phyloP scores from a whole-genome alignment of 805 yeast species.

The Lipomyces starkeyi region DNA sequence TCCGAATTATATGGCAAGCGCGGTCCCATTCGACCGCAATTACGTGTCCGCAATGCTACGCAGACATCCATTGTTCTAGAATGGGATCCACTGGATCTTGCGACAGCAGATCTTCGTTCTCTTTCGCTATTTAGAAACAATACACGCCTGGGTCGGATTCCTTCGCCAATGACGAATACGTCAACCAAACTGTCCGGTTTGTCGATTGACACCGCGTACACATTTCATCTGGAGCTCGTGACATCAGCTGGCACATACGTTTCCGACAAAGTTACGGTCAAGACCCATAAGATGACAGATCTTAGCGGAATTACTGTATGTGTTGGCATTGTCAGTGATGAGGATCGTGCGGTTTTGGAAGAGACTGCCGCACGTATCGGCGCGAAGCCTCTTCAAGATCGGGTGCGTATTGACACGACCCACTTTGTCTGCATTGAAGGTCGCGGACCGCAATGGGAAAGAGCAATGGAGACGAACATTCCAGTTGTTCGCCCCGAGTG shows the following conservation, averaged over 20 bases:
- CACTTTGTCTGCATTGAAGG: conserved; percentile 83
- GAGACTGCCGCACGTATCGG: conserved; percentile 72
- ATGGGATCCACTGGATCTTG: conserved; percentile 88
- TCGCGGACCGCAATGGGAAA: conserved; percentile 73
- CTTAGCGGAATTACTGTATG: conserved; percentile 90
- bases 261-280: conserved; percentile 70
- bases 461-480: conserved; percentile 83
- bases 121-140: conserved; percentile 76
- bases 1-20: conserved; percentile 71
- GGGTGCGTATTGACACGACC: conserved; percentile 88
- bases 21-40: conserved; percentile 72
- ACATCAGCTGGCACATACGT: conserved; percentile 88
- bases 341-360: conserved; percentile 62
- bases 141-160: conserved; percentile 75
- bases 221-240: conserved; percentile 77
- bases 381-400: conserved; percentile 75
- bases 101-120: conserved; percentile 79
- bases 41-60: conserved; percentile 77
- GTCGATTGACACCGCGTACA: conserved; percentile 81
- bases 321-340: conserved; percentile 68
- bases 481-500: conserved; percentile 97
- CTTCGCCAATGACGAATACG: conserved; percentile 76
- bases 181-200: conserved; percentile 90
- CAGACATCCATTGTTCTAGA: conserved; percentile 94
- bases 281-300: conserved; percentile 96